Evolutionary conservation across 2,329 filamentous ascomycete species (phyloP).

Genomic region (Aspergillus ochraceus): DNA sequence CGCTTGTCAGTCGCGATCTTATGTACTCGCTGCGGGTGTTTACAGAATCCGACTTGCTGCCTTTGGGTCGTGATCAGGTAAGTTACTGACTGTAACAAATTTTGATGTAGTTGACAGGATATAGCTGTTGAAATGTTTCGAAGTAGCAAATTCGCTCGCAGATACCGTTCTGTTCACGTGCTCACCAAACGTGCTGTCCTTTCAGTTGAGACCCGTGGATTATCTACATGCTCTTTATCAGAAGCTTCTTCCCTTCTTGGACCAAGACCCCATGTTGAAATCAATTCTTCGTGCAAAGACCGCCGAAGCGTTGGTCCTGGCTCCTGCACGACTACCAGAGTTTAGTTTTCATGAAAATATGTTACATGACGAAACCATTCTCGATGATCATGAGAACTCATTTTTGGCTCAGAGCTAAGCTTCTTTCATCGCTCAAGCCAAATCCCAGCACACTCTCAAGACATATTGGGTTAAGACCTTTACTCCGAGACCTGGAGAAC

Average conservation of each 20-base stretch:
- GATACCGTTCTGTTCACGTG: slow-evolving; percentile 27
- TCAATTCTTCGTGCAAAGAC: slow-evolving; percentile 30
- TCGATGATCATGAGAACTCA: slow-evolving; percentile 4
- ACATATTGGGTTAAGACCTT: neutral
- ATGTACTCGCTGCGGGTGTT: slow-evolving; percentile 25
- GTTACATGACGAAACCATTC: neutral
- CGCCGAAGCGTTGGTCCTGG: slow-evolving; percentile 26
- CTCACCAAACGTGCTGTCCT: neutral
- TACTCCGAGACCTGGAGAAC: slow-evolving; percentile 42
- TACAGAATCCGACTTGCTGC: slow-evolving; percentile 27
- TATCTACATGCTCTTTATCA: slow-evolving; percentile 32
- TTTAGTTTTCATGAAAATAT: neutral
- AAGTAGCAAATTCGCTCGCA: slow-evolving; percentile 32
- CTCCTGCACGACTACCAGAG: slow-evolving; percentile 21
- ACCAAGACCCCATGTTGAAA: slow-evolving; percentile 26
- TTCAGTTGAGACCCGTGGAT: slow-evolving; percentile 28
- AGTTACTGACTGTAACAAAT: slow-evolving; percentile 3
- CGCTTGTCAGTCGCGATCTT: slow-evolving; percentile 25
- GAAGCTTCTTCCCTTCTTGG: slow-evolving; percentile 29
- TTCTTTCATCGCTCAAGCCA: too few species aligned
- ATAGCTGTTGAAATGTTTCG: slow-evolving; percentile 34
- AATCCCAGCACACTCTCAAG: neutral
- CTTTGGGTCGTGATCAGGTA: slow-evolving; percentile 33
- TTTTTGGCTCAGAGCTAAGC: neutral
- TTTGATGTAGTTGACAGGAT: slow-evolving; percentile 14